Base-by-base conservation (phyloP, 2,329 filamentous ascomycete species). In the Neofusicoccum ribis region DNA sequence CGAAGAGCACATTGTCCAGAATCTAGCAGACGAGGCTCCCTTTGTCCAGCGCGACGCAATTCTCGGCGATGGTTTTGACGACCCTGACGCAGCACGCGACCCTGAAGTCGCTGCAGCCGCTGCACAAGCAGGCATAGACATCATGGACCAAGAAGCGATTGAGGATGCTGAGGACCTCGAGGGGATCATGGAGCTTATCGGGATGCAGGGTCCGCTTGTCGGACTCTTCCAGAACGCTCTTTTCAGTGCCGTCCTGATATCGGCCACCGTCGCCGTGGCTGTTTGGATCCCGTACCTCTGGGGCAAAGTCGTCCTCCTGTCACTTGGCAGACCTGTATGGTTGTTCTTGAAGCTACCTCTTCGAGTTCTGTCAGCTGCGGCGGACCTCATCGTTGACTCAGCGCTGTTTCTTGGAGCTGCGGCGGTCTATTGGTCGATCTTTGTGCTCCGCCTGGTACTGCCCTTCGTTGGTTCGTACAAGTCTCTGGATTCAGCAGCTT, bases 151-250 rank as follows among this genome's bases (percentile, higher is more conserved):
- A 63, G 89, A 91, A 70, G 90, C 89, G 9, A 85, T 92, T 47
- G 91, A 93, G 67, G 80, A 97, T 70, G 91, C 91, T 9, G 95
- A 99, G 78, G 95, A 99, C 73, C 88, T 99, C 15, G 95, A 99
- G 75, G 95, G 95, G 0, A 91, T 99, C 61, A 88, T 99, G 82
- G 95, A 99, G 76, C 86, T 99, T 15, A 90, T 99, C 66, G 95
- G 95, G 43, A 96, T 99, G 91, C 92, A 96, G 72, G 95, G 95
- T 0, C 95, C 95, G 0, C 84, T 99, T 3, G 89, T 90, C 14
- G 93, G 92, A 2, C 85, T 99, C 5, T 88, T 98, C 70, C 95
- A 99, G 73, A 99, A 99, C 70, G 93, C 91, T 64, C 88, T 97
- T 15, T 99, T 99, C 77, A 97, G 94, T 74, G 90, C 91, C 7